Conservation (phyloP, 345 rosid genomes). For the Luvunga scandens region DNA sequence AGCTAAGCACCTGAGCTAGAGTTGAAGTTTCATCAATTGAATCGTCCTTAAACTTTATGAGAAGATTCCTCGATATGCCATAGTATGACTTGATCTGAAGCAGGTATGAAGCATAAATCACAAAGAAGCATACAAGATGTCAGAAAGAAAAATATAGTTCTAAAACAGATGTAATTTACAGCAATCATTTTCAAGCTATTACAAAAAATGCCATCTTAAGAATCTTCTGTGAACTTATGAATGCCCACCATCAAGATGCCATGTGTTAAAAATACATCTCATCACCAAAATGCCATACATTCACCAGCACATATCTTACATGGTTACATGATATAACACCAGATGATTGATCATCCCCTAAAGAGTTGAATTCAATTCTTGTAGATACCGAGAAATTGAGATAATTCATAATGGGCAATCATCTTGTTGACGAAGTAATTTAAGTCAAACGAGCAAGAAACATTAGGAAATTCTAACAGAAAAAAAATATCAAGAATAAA, state of each 20-base stretch:
- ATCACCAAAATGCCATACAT: background rate
- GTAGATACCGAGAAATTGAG: background rate
- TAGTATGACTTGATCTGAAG: constrained; percentile 89
- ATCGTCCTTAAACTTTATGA: constrained; percentile 87
- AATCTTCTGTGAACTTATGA: background rate
- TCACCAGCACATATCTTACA: background rate
- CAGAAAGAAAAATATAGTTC: background rate
- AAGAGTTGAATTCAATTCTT: background rate
- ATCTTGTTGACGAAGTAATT: constrained; percentile 4
- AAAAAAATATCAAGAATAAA: background rate
- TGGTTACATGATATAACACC: background rate
- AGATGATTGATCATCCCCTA: background rate
- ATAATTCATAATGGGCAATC: constrained; percentile 5
- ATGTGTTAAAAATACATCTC: background rate
- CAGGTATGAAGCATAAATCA: constrained; percentile 9
- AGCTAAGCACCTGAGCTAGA: constrained; percentile 84
- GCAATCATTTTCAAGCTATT: background rate
- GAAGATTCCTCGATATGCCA: constrained; percentile 88
- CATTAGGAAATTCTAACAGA: background rate
- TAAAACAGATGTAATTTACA: background rate
- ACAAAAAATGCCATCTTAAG: background rate
- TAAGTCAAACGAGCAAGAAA: background rate
- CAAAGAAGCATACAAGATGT: background rate
- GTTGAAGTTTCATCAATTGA: constrained; percentile 80
- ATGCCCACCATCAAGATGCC: background rate